phyloP scores from a whole-genome alignment of 1,284 basidiomycete genomes.

The Apiotrichum gracile region DNA sequence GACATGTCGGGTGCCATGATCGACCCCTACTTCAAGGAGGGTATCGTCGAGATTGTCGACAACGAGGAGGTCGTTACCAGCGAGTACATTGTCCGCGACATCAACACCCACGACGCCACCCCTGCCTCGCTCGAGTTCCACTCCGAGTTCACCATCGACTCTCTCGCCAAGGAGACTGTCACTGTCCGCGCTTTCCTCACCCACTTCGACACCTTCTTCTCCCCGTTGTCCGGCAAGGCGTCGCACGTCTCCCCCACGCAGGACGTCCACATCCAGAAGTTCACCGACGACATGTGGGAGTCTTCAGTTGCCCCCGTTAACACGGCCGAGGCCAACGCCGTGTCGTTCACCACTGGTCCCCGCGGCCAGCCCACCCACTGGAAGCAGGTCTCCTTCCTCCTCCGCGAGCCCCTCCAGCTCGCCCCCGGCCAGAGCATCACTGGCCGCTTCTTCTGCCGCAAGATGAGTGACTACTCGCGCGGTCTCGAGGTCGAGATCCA shows the following conservation, averaged over 20 bases:
- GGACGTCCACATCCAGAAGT: constrained; percentile 30
- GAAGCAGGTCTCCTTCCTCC: constrained; percentile 90
- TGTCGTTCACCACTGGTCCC: constrained; percentile 84
- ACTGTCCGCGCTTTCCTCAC: constrained; percentile 76
- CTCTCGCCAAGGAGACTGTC: constrained; percentile 56
- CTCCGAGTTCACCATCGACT: constrained; percentile 63
- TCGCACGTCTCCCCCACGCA: constrained; percentile 51
- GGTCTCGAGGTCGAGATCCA: constrained; percentile 91
- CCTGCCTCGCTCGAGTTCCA: constrained; percentile 70
- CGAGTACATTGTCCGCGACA: constrained; percentile 61
- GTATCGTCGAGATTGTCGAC: constrained; percentile 71
- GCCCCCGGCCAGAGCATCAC: constrained; percentile 64
- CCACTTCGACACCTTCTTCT: constrained; percentile 95
- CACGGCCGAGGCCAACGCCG: constrained; percentile 44
- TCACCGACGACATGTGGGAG: constrained; percentile 30
- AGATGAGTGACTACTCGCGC: constrained; percentile 73
- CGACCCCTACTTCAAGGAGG: constrained; percentile 62
- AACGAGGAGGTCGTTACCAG: constrained; percentile 64
- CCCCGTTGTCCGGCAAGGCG: constrained; percentile 50
- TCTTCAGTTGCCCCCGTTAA: constrained; percentile 19
- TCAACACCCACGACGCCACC: constrained; percentile 62
- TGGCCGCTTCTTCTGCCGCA: constrained; percentile 76
- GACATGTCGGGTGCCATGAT: constrained; percentile 68
- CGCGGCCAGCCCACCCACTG: constrained; percentile 83
- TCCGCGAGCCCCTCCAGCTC: constrained; percentile 70